phyloP scores from a whole-genome alignment of 2,329 filamentous ascomycete genomes.

The Colletotrichum chlorophyti region DNA sequence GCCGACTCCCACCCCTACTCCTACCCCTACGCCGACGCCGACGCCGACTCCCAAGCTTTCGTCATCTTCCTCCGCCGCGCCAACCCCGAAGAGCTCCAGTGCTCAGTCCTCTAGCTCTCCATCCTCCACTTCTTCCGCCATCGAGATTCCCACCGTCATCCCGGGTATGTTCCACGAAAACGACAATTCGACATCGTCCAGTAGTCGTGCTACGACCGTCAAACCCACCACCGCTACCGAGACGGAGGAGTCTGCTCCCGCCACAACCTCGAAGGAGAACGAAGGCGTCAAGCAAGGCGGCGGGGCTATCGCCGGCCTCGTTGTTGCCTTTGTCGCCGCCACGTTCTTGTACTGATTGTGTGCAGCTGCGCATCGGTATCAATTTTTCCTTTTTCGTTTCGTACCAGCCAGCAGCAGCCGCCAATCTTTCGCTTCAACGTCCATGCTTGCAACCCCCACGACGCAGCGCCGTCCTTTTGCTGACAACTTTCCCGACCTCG shows the following conservation, averaged over 20 bases:
- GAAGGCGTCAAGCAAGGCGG: conserved; percentile 57
- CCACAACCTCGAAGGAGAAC: conserved; percentile 47
- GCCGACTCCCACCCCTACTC: conserved; percentile 32
- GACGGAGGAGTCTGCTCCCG: conserved; percentile 36
- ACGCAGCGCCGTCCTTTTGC: conserved; percentile 15
- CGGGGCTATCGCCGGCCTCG: conserved; percentile 58
- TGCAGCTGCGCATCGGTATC: conserved; percentile 7
- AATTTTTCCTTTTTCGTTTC: conserved; percentile 31
- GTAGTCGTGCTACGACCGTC: conserved; percentile 32
- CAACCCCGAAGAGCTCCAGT: conserved; percentile 30
- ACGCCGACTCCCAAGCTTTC: conserved; percentile 37
- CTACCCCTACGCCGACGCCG: conserved; percentile 31
- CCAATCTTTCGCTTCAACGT: conserved; percentile 25
- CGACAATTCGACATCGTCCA: conserved; percentile 37
- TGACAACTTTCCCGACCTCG: conserved; percentile 38
- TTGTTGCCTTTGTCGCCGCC: conserved; percentile 62
- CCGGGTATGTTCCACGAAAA: conserved; percentile 64
- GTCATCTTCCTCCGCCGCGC: conserved; percentile 33
- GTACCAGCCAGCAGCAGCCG: conserved; percentile 16
- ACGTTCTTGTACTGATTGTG: conserved; percentile 51
- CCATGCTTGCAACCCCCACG: conserved; percentile 21
- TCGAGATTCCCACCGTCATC: conserved; percentile 35
- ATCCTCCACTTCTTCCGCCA: background rate
- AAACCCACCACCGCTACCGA: conserved; percentile 35
- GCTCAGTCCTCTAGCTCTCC: conserved; percentile 6